A percentile compares a stretch with the other conserved stretches of the same genome.
phyloP scores from a whole-genome alignment of 2,329 filamentous ascomycete genomes.

The Amylocarpus encephaloides region DNA sequence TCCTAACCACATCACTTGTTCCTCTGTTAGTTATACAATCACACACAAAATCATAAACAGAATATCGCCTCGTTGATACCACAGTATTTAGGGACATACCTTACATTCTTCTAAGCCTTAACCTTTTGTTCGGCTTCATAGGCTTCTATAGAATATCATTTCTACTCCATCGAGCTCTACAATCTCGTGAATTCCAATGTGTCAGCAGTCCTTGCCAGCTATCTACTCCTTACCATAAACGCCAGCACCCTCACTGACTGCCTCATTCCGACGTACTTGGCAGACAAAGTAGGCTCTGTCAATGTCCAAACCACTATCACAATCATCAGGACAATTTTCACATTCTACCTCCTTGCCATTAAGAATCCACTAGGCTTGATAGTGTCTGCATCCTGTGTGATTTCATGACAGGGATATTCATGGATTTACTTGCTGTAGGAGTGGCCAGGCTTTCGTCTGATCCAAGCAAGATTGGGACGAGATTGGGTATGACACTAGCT shows the following conservation, averaged over 20 bases:
- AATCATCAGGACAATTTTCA: background rate
- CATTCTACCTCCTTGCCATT: background rate
- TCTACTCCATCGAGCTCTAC: conserved; percentile 37
- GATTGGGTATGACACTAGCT: background rate
- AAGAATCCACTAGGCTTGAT: background rate
- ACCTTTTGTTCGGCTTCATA: conserved; percentile 27
- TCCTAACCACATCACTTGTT: conserved; percentile 33
- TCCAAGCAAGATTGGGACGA: background rate
- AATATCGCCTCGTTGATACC: conserved; percentile 14
- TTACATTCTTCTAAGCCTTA: conserved; percentile 13
- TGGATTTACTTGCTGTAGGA: background rate
- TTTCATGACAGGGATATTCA: background rate
- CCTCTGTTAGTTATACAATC: conserved; percentile 23
- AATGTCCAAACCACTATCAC: conserved; percentile 30
- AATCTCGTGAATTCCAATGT: conserved; percentile 19
- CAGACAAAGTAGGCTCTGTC: conserved; percentile 45
- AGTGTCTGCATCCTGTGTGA: background rate
- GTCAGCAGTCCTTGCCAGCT: conserved; percentile 33
- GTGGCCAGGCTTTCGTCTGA: background rate
- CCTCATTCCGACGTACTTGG: conserved; percentile 45
- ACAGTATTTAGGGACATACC: conserved; percentile 22
- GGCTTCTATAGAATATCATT: conserved; percentile 49
- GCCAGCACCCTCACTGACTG: conserved; percentile 45
- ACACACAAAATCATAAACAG: conserved; percentile 14
- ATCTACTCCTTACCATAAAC: conserved; percentile 17